A percentile compares a stretch with the other conserved stretches of the same genome.
phyloP scores from a whole-genome alignment of 371 early-diverging fungal genomes.

The Entomophthora muscae region DNA sequence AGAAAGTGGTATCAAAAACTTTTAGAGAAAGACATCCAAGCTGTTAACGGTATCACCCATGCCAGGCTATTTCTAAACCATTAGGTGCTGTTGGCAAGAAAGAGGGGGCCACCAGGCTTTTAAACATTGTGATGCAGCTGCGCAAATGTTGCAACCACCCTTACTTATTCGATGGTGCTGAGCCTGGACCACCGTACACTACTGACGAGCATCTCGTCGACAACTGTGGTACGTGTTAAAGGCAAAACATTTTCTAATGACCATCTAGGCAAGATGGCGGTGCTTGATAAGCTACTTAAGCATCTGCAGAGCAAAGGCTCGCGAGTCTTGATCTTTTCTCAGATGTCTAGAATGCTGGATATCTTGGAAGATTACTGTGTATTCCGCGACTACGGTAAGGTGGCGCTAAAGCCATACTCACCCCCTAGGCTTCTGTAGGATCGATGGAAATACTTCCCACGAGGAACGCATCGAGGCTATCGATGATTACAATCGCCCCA shows the following conservation, averaged over 20 bases:
- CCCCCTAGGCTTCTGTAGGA: conserved; percentile 72
- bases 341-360: conserved; percentile 98
- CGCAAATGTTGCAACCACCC: conserved; percentile 99
- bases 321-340: conserved; percentile 93
- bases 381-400: not conserved
- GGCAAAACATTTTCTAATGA: not conserved
- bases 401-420: not conserved
- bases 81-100: conserved; percentile 23
- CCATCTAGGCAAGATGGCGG: conserved; percentile 52
- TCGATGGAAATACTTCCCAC: conserved; percentile 94
- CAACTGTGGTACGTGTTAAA: not conserved
- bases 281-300: conserved; percentile 83
- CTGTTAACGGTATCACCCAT: conserved; percentile 28
- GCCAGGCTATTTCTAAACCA: not conserved
- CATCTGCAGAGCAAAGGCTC: conserved; percentile 11
- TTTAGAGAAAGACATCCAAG: conserved; percentile 83
- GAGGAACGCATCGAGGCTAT: conserved; percentile 88
- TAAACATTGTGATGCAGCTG: conserved; percentile 98
- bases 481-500: conserved; percentile 89
- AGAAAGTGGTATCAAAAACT: conserved; percentile 93
- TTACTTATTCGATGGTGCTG: conserved; percentile 97
- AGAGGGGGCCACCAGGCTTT: conserved; percentile 61
- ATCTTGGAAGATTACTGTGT: conserved; percentile 93
- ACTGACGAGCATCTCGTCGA: conserved; percentile 1
- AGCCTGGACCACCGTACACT: conserved; percentile 26